Evolutionary conservation across 371 early-diverging fungal genomes (phyloP), one percentile per base, ranked within the genome.

Genomic region (Rhizopus microsporus): DNA sequence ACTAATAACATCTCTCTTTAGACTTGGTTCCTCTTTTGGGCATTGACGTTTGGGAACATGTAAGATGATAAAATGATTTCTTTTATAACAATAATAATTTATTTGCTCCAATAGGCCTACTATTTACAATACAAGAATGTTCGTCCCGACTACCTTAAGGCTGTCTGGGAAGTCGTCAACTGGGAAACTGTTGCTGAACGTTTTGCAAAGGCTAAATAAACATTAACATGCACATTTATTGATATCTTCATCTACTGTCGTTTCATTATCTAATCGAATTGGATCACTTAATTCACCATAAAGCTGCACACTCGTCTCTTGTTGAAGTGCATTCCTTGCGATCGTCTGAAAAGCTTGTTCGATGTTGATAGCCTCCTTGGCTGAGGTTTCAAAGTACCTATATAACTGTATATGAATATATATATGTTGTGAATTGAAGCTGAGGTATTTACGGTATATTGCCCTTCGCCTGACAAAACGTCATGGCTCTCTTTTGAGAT

Each of bases 21-120:
- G 89, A 80, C 13, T 72, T 83, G 53, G 80, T 91, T 44, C 98
- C 98, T 43, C 74, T 99, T 42, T 82, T 99, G 53, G 96, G 95
- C 40, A 75, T 96, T 60, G 99, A 99, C 82, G 97, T 96, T 9
- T 98, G 99, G 99, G 99, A 97, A 79, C 99, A 98, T 66, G 54
- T 60, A 55, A 54, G 55, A 30, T 12, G 5, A 23, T 29, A 4
- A 9, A 13, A 23, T 23, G 23, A 23, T 23, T 23, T 23, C 23
- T 23, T 29, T 49, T 37, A 17, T 17, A 29, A 44, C 7, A 43
- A 7, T 5, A 34, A 13, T 33, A 15, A 49, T 4, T 51, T 15
- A 32, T 49, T 54, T 42, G 37, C 39, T 15, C 37, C 10, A 7
- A 17, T 71, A 82, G 81, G 93, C 98, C 32, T 99, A 97, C 82